Percentiles rank a stretch among this genome's conserved stretches.
Evolutionary conservation across 148 eudicot species (phyloP).

Genomic region (Gaultheria prostrata): DNA sequence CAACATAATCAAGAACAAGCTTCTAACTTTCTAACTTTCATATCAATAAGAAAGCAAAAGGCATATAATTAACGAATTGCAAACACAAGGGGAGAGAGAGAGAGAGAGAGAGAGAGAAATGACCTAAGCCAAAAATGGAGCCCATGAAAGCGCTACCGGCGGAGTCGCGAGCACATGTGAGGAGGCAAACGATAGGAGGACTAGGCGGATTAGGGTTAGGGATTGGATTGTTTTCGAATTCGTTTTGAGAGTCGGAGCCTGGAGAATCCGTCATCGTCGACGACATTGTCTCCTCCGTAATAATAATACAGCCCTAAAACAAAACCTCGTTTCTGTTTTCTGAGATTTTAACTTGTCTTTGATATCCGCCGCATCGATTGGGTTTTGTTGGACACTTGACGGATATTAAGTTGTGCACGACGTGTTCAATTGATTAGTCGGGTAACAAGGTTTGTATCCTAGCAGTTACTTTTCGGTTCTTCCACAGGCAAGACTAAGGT

Average conservation of each 20-base stretch:
- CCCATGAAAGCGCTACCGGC: constrained; percentile 82
- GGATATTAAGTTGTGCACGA: too few relatives aligned
- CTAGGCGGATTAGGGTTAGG: constrained; percentile 38
- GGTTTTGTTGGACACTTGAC: too few relatives aligned
- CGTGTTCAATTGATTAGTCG: too few relatives aligned
- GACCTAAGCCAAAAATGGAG: constrained; percentile 82
- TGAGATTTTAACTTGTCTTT: not conserved
- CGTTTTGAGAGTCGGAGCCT: constrained; percentile 32
- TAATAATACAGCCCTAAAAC: constrained; percentile 20
- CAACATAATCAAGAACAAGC: too few relatives aligned
- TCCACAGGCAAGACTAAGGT: too few relatives aligned
- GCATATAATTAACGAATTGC: too few relatives aligned
- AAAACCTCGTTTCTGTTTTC: not conserved
- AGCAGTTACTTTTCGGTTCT: too few relatives aligned
- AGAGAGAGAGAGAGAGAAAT: not conserved
- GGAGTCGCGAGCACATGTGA: constrained; percentile 65
- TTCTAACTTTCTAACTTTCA: too few relatives aligned
- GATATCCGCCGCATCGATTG: not conserved
- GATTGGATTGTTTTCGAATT: constrained; percentile 26
- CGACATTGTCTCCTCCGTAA: constrained; percentile 15
- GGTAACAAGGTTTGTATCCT: too few relatives aligned
- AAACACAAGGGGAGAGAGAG: not conserved
- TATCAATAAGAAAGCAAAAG: too few relatives aligned
- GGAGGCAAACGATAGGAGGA: constrained; percentile 61
- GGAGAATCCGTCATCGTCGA: constrained; percentile 42